Base-by-base conservation (phyloP, 192 early-diverging fungal species). In the Coemansia sp. region DNA sequence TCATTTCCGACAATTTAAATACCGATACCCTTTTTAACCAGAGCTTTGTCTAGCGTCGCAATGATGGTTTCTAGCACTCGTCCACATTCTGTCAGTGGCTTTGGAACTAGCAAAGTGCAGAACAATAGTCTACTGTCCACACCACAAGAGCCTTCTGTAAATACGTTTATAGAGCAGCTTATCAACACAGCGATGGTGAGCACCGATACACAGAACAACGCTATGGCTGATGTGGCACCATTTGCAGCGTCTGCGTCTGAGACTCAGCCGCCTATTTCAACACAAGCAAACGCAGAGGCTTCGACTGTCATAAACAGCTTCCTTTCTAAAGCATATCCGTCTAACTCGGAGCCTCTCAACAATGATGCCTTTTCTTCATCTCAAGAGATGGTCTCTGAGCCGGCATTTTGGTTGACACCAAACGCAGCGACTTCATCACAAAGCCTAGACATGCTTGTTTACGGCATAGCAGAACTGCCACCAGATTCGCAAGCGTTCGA, bases 21-120 rank as follows among this genome's bases (percentile, higher is more conserved):
- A 31, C 54, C 54, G 54, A 56, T 31, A 45, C 16, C 12, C 13
- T 36, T 16, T 35, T 33, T n/a, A 50, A 31, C 31, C 7, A 16
- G 28, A 14, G 48, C 48, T 8, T 7, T 12, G 14, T 16, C 15
- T 10, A 16, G 13, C 6, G 33, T 31, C 28, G 23, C 48, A 18
- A 50, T 50, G 48, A 56, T 30, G 28, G 42, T 56, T 56, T 56
- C 40, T 21, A 45, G 30, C 42, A 46, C 42, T 56, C 28, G 31
- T 9, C 48, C 48, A 7, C 30, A 33, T 13, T 35, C 33, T 2
- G 10, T 35, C 10, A 10, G 33, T 35, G 33, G 33, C 33, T 35
- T 35, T 35, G 33, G 33, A 7, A 35, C 3, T 35, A 35, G 33
- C 33, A 35, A 35, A 1, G 33, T 10, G 10, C 33, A 35, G 33